Conservation (phyloP, 345 rosid genomes). For the Hibiscus syriacus region DNA sequence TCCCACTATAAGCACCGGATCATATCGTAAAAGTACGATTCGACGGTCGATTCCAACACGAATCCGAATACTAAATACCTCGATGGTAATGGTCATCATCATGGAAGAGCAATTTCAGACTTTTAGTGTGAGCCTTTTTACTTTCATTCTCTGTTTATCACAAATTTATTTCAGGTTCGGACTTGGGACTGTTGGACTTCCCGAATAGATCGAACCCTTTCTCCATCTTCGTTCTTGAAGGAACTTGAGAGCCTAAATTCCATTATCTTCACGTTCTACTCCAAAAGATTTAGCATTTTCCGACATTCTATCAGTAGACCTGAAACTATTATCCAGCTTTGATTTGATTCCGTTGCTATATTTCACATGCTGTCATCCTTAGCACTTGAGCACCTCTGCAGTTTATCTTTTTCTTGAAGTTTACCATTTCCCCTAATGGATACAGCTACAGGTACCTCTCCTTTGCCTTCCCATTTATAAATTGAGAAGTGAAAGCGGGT, state of each 20-base stretch:
- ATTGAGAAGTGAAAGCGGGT: slow-evolving; percentile 75
- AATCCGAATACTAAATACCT: slow-evolving; percentile 22
- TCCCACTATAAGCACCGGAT: slow-evolving; percentile 10
- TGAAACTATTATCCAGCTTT: slow-evolving; percentile 9
- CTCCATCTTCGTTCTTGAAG: slow-evolving; percentile 5
- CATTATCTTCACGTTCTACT: slow-evolving; percentile 13
- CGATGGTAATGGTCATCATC: slow-evolving; percentile 16
- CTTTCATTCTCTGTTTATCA: slow-evolving; percentile 21
- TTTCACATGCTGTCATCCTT: slow-evolving; percentile 21
- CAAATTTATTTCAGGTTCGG: background rate
- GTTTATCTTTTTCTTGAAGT: slow-evolving; percentile 29
- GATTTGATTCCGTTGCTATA: slow-evolving; percentile 3
- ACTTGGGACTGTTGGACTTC: slow-evolving; percentile 11
- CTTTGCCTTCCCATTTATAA: slow-evolving; percentile 83
- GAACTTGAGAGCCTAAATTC: background rate
- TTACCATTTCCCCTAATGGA: slow-evolving; percentile 34
- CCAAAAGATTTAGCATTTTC: slow-evolving; percentile 5
- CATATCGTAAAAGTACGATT: background rate
- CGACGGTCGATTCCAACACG: background rate
- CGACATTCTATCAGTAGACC: slow-evolving; percentile 4
- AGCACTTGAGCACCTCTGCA: slow-evolving; percentile 26
- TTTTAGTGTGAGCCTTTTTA: slow-evolving; percentile 23
- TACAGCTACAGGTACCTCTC: slow-evolving; percentile 40
- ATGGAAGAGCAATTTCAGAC: slow-evolving; percentile 21
- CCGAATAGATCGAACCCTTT: slow-evolving; percentile 13